Base-by-base conservation (phyloP, 2,329 filamentous ascomycete genomes). In the Beauveria sp. region DNA sequence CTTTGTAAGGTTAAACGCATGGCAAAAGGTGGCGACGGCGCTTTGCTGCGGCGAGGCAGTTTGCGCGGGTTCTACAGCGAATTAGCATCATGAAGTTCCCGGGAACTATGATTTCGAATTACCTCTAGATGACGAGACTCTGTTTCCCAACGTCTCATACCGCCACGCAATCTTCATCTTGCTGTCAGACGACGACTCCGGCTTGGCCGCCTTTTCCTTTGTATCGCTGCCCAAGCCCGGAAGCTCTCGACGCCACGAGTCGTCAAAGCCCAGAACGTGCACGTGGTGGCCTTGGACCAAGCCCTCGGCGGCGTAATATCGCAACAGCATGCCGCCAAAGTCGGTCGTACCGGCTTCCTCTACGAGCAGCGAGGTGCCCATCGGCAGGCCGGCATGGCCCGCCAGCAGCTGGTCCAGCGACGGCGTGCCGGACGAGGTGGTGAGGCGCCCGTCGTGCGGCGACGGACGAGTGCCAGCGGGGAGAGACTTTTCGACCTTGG, bases 161-260 rank as follows among this genome's bases (percentile, higher is more conserved):
- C 94, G 84, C 94, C 94, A 99, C 3, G 94, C 94, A 77, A 99
- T 99, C 77, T 96, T 97, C 94, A 99, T 97, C 74, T 88, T 92
- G 64, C 93, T 89, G 16, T 81, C 80, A 2, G 74, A 69, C 3
- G 71, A 66, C 18, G 70, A 59, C 44, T 79, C 76, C 37, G 79
- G 67, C 60, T 72, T 76, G 67, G 66, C 63, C 47, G 69, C 70
- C 73, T 68, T 78, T 55, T 79, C 75, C 64, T 71, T 64, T 53
- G 68, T 66, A 18, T 74, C 72, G 10, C 68, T 76, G 2, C 79
- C 80, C 40, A 96, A 72, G 0, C 89, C 93, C 3, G 94, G 94
- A 24, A 99, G 78, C 67, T 93, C 91, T 64, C 89, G 80, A 43
- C 86, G 85, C 94, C 94, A 97, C 52, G 81, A 79, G 63, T 94